Base-by-base conservation (phyloP, 305 asterid genomes). In the Nicotiana rustica region DNA sequence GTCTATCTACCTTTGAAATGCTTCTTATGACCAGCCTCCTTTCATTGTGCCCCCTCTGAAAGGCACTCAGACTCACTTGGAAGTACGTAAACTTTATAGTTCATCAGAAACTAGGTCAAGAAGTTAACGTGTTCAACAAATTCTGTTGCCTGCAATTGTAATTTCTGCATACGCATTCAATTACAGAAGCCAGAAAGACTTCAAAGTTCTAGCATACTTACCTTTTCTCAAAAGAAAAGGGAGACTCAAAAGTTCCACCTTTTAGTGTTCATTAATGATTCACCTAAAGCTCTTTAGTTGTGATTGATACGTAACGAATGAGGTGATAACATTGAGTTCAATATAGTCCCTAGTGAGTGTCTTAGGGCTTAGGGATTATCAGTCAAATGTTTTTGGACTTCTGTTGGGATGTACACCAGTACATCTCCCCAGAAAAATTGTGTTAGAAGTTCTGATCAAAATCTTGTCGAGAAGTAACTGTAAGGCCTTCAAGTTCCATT, bases 231-330 rank as follows among this genome's bases (percentile, higher is more conserved):
- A 38, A 38, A 38, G 44, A 38, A 38, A 6, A 47, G 14, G 6
- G 1, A 18, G 44, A 49, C 64, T 49, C 55, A 21, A 25, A 2
- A 47, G 21, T 3, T 14, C 4, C 79, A 14, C 15, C 44, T 73
- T 73, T 49, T 7, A 73, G 64, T 73, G 79, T 49, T 47, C 79
- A 3, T 44, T 36, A 36, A 36, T 36, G 41, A 36, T 21, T 73
- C 15, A 25, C 64, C 60, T 73, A 49, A 73, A 73, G 44, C 25
- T 73, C 79, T 14, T 73, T 14, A 7, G 41, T 25, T 13, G 21
- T 73, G 14, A 49, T 31, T 13, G 44, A 25, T 47, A 7, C 2
- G 4, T 64, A 25, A 66, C 31, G 19, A 41, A 31, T 66, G 47
- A 66, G 47, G 12, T 14, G 71, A 5, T 31, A 21, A 59, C 41